Conservation (phyloP, 352 stramenopile genomes). For the Pythium folliculosum region DNA sequence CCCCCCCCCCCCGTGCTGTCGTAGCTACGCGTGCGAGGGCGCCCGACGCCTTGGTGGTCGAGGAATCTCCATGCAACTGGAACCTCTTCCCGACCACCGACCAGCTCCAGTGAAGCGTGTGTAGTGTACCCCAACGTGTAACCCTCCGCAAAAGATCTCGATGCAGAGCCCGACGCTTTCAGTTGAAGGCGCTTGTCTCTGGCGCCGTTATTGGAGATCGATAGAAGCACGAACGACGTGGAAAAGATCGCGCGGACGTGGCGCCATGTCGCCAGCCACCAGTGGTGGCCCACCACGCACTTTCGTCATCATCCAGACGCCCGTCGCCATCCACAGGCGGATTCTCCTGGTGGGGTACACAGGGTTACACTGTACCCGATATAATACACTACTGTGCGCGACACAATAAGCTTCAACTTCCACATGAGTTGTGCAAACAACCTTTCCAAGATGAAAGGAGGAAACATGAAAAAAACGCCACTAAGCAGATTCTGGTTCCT, state of each 20-base stretch:
- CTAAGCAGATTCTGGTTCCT: too few relatives aligned
- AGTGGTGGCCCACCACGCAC: too few relatives aligned
- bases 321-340: background rate
- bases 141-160: background rate
- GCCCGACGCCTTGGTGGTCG: too few relatives aligned
- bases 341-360: constrained; percentile 2
- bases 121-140: background rate
- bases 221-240: background rate
- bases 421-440: constrained; percentile 20
- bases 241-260: background rate
- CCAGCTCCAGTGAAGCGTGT: background rate
- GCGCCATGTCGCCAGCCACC: background rate
- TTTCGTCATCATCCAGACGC: constrained; percentile 4
- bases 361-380: background rate
- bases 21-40: too few relatives aligned
- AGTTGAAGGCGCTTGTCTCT: constrained; percentile 1
- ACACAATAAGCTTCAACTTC: constrained; percentile 3
- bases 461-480: background rate
- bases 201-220: background rate
- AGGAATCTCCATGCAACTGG: too few relatives aligned
- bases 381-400: background rate
- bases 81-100: background rate
- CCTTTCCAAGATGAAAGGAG: background rate
- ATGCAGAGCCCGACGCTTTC: background rate
- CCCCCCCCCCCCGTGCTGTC: too few relatives aligned